phyloP scores from a whole-genome alignment of 345 rosid species.

The Acer campestre region DNA sequence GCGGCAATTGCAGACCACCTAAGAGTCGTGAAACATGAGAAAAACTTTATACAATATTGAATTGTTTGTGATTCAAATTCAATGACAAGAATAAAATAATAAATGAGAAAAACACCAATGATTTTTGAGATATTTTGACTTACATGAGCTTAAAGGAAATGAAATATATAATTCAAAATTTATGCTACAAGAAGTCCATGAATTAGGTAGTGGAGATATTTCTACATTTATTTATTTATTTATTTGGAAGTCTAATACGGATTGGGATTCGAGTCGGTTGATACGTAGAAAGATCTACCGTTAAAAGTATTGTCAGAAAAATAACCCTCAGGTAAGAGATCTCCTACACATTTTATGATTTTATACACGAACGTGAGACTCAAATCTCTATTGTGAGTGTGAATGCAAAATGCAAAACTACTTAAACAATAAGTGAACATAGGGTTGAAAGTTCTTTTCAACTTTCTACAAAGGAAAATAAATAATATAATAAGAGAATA shows the following conservation, averaged over 20 bases:
- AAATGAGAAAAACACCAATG: background rate
- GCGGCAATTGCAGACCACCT: conserved; percentile 96
- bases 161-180: background rate
- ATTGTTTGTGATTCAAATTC: background rate
- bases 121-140: background rate
- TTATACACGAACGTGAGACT: too few relatives aligned
- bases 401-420: too few relatives aligned
- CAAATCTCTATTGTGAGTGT: too few relatives aligned
- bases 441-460: background rate
- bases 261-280: too few relatives aligned
- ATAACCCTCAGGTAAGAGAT: too few relatives aligned
- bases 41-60: conserved; percentile 6
- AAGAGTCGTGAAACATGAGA: background rate
- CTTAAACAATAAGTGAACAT: background rate
- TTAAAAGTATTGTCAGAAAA: too few relatives aligned
- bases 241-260: too few relatives aligned
- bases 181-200: background rate
- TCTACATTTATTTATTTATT: too few relatives aligned
- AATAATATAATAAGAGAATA: background rate
- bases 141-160: background rate
- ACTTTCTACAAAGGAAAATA: background rate
- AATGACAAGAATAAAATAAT: background rate
- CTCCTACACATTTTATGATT: too few relatives aligned
- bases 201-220: background rate
- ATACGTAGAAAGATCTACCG: too few relatives aligned